Percentiles rank a stretch among this genome's conserved stretches.
Conservation (phyloP, 805 yeast species). For the Suhomyces vadensis region DNA sequence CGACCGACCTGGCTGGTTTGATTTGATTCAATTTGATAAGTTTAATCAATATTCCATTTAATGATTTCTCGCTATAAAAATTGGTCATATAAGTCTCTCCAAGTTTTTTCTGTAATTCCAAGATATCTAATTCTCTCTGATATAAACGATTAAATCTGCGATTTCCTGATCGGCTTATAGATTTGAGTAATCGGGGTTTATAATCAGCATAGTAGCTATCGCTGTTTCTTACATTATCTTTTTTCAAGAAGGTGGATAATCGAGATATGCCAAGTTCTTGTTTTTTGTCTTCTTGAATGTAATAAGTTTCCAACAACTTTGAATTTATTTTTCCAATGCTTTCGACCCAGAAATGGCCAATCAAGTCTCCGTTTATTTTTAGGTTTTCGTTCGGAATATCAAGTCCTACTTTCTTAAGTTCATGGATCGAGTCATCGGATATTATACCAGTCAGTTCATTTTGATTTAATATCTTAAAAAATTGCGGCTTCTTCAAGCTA, state of each 20-base stretch:
- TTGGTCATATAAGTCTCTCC: constrained; percentile 35
- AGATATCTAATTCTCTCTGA: constrained; percentile 30
- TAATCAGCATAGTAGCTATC: constrained; percentile 24
- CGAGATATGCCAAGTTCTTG: constrained; percentile 18
- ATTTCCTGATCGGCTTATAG: constrained; percentile 22
- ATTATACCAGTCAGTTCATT: constrained; percentile 33
- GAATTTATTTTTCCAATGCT: constrained; percentile 27
- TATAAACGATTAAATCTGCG: constrained; percentile 21
- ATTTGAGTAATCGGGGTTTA: constrained; percentile 24
- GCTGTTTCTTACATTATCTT: constrained; percentile 13
- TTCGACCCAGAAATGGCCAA: constrained; percentile 39
- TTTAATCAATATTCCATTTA: constrained; percentile 25
- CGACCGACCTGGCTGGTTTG: constrained; percentile 48
- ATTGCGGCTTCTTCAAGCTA: constrained; percentile 61
- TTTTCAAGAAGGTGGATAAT: constrained; percentile 19
- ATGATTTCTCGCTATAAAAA: constrained; percentile 29
- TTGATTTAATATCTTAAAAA: constrained; percentile 64
- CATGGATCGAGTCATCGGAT: constrained; percentile 31
- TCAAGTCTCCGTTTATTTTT: constrained; percentile 38
- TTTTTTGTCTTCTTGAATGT: constrained; percentile 32
- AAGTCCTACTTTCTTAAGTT: constrained; percentile 16
- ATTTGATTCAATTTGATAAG: constrained; percentile 47
- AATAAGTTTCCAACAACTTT: constrained; percentile 27
- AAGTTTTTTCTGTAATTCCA: constrained; percentile 34
- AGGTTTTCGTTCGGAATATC: constrained; percentile 19